These are phyloP conservation scores for Stagonosporopsis vannaccii DNA, from an alignment of 2,329 filamentous ascomycete species.

Conservation along the genomic window DNA sequence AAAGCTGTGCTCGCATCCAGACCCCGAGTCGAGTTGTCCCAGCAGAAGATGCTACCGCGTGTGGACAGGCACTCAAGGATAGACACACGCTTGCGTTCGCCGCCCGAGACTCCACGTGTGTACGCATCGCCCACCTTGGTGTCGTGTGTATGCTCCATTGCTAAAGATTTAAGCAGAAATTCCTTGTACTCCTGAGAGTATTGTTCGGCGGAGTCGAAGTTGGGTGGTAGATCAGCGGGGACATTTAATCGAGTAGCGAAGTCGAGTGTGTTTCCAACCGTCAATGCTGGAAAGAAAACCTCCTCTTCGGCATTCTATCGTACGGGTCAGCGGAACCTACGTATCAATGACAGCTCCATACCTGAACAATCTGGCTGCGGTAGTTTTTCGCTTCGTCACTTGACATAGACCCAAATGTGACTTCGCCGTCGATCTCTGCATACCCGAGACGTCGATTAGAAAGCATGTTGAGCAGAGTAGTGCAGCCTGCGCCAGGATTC, in stretches of 20 bases:
- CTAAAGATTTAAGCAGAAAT: slow-evolving; percentile 24
- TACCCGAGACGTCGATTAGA: slow-evolving; percentile 61
- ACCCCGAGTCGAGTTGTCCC: slow-evolving; percentile 33
- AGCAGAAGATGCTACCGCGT: neutral
- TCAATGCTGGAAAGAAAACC: slow-evolving; percentile 75
- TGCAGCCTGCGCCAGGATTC: slow-evolving; percentile 57
- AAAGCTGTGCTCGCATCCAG: slow-evolving; percentile 52
- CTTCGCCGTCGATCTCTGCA: slow-evolving; percentile 72
- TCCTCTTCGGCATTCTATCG: slow-evolving; percentile 75
- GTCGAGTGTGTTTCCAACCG: slow-evolving; percentile 81
- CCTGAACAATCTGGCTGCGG: slow-evolving; percentile 60
- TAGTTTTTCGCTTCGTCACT: slow-evolving; percentile 77
- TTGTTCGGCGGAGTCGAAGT: slow-evolving; percentile 36
- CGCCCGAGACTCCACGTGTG: slow-evolving; percentile 64
- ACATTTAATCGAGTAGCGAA: slow-evolving; percentile 65
- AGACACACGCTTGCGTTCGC: slow-evolving; percentile 64
- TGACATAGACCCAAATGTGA: slow-evolving; percentile 58
- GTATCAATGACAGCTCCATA: neutral
- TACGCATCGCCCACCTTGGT: slow-evolving; percentile 67
- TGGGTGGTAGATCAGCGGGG: slow-evolving; percentile 59
- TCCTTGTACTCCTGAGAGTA: neutral
- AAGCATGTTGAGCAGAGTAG: slow-evolving; percentile 75
- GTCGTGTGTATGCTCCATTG: slow-evolving; percentile 63
- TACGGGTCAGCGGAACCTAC: neutral
- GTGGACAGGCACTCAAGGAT: slow-evolving; percentile 57